A percentile compares a stretch with the other conserved stretches of the same genome.
These are phyloP conservation scores for Acanthamoeba quina DNA, from an alignment of 208 protist genomes.

Conservation along the genomic window DNA sequence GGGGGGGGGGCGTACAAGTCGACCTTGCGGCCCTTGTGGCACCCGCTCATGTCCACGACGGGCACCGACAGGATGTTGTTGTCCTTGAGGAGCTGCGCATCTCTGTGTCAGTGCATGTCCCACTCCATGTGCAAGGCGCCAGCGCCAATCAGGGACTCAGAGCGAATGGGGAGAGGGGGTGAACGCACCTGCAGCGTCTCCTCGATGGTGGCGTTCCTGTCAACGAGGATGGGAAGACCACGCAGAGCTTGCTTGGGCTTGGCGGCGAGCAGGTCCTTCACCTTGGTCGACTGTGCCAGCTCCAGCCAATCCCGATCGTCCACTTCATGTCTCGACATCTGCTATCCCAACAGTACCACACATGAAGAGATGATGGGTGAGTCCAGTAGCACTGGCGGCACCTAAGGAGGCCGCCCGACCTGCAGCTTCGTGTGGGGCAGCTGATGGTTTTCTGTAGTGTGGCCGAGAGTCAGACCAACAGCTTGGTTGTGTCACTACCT, in stretches of 20 bases:
- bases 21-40: not conserved
- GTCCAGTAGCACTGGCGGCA: too few species aligned
- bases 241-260: not conserved
- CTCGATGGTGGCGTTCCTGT: not conserved
- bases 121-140: not conserved
- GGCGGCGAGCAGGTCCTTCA: not conserved
- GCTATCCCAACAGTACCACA: too few species aligned
- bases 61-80: not conserved
- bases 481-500: too few species aligned
- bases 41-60: not conserved
- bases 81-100: not conserved
- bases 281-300: not conserved
- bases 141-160: too few species aligned
- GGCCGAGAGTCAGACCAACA: too few species aligned
- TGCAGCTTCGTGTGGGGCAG: not conserved
- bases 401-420: not conserved
- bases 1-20: not conserved
- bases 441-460: not conserved
- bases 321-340: not conserved
- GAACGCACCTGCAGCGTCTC: not conserved
- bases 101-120: too few species aligned
- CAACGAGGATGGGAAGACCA: not conserved
- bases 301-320: conserved; percentile 10
- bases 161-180: too few species aligned
- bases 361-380: too few species aligned